Evolutionary conservation across 2,329 filamentous ascomycete species (phyloP).

Genomic region (Arthroderma sp.): DNA sequence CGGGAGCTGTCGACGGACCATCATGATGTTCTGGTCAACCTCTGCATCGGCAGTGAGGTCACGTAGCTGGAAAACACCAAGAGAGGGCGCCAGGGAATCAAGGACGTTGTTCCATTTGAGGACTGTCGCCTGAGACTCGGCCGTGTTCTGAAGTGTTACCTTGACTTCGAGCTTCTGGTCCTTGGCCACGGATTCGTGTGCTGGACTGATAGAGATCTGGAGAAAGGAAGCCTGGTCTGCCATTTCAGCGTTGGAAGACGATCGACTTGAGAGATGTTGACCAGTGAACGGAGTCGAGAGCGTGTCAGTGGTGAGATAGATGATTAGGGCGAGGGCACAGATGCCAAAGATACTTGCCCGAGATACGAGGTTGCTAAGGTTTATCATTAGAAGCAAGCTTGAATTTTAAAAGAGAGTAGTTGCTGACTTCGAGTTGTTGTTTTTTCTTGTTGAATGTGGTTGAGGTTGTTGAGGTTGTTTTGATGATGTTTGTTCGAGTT

Average conservation of each 20-base stretch:
- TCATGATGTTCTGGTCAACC: slow-evolving; percentile 22
- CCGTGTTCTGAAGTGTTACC: slow-evolving; percentile 23
- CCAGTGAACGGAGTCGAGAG: background rate
- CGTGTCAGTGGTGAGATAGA: background rate
- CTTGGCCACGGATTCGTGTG: slow-evolving; percentile 12
- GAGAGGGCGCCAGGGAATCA: slow-evolving; percentile 22
- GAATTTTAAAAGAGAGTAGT: background rate
- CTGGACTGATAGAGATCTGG: slow-evolving; percentile 14
- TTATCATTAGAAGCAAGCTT: background rate
- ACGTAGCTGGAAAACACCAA: slow-evolving; percentile 23
- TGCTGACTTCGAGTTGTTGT: background rate
- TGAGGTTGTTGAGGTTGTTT: background rate
- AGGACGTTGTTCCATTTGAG: slow-evolving; percentile 30
- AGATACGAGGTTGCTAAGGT: background rate
- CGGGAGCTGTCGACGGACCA: slow-evolving; percentile 26
- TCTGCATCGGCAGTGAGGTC: slow-evolving; percentile 17
- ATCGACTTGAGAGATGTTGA: background rate
- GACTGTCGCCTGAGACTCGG: slow-evolving; percentile 21
- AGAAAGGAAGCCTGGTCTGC: slow-evolving; percentile 7
- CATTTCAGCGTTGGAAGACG: background rate
- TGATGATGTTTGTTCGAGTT: no score
- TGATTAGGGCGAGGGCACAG: slow-evolving; percentile 1
- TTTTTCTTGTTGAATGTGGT: background rate
- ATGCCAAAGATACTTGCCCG: slow-evolving; percentile 1
- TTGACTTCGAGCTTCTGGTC: slow-evolving; percentile 14